Percentiles rank a stretch among this genome's conserved stretches.
These are phyloP conservation scores for Claviceps pazoutovae DNA, from an alignment of 2,329 filamentous ascomycete genomes.

Conservation along the genomic window DNA sequence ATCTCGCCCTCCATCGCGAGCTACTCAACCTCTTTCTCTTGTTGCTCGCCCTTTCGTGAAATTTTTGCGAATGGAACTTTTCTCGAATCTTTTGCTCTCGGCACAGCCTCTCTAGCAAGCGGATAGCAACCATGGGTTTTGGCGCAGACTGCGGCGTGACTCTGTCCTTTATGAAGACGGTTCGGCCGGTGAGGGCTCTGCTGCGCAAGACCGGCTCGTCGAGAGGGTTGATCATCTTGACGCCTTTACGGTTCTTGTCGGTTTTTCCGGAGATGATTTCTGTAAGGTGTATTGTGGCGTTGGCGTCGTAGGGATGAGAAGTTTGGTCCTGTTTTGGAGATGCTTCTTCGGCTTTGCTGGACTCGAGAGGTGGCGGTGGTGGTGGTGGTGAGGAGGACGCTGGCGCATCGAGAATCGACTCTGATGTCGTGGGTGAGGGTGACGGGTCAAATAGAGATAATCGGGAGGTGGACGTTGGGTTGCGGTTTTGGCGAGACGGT, in stretches of 20 bases:
- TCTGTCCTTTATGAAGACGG: conserved; percentile 23
- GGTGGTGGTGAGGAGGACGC: conserved; percentile 9
- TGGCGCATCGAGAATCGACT: conserved; percentile 6
- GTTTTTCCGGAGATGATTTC: conserved; percentile 21
- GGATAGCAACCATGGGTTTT: conserved; percentile 32
- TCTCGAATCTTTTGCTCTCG: conserved; percentile 40
- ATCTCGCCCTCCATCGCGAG: conserved; percentile 54
- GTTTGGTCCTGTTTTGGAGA: not conserved
- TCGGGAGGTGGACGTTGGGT: conserved; percentile 4
- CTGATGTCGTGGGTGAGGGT: not conserved
- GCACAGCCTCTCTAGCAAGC: conserved; percentile 25
- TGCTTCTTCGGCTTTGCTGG: not conserved
- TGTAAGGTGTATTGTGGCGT: conserved; percentile 19
- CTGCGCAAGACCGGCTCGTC: conserved; percentile 16
- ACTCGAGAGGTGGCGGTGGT: conserved; percentile 2
- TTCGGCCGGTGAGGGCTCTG: conserved; percentile 23
- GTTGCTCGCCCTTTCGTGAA: conserved; percentile 61
- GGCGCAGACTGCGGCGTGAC: conserved; percentile 15
- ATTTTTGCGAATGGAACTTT: conserved; percentile 47
- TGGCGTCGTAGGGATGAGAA: conserved; percentile 8
- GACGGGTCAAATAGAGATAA: not conserved
- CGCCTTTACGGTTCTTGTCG: conserved; percentile 10
- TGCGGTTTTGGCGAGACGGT: conserved; percentile 1
- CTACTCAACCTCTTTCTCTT: conserved; percentile 64
- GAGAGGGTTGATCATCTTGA: conserved; percentile 12